These are phyloP conservation scores for Lenzites betulinus DNA, from an alignment of 768 basidiomycete species.

Conservation along the genomic window DNA sequence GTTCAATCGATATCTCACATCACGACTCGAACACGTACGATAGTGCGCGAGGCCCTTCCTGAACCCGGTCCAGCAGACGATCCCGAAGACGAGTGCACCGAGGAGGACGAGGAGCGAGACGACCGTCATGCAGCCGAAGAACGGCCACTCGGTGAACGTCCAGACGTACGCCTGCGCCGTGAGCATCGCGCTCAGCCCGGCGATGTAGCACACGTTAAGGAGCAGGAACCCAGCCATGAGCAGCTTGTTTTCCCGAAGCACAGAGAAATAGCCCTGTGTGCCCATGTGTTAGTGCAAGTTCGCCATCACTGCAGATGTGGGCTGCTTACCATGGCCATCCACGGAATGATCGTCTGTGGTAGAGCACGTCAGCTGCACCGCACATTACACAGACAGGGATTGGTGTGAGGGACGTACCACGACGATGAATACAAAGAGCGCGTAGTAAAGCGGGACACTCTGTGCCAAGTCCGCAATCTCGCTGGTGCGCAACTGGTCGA, in stretches of 20 bases:
- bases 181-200: conserved; percentile 30
- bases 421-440: conserved; percentile 45
- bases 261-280: conserved; percentile 54
- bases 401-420: conserved; percentile 40
- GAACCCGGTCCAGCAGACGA: conserved; percentile 54
- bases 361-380: background rate
- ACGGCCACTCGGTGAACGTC: conserved; percentile 47
- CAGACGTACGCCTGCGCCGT: conserved; percentile 32
- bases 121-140: conserved; percentile 46
- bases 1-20: no score
- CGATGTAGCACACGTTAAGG: conserved; percentile 40
- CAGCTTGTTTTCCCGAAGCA: conserved; percentile 46
- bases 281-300: no score
- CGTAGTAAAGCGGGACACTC: conserved; percentile 46
- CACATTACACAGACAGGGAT: no score
- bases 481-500: conserved; percentile 53
- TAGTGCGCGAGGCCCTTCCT: conserved; percentile 57
- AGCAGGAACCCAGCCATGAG: conserved; percentile 47
- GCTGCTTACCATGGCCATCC: conserved; percentile 49
- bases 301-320: background rate
- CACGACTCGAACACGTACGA: conserved; percentile 39
- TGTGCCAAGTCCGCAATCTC: conserved; percentile 44
- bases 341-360: conserved; percentile 48
- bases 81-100: conserved; percentile 46
- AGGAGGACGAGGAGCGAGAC: conserved; percentile 41